Conservation (phyloP, 495 filamentous ascomycete genomes). For the Trichoderma reesei region DNA sequence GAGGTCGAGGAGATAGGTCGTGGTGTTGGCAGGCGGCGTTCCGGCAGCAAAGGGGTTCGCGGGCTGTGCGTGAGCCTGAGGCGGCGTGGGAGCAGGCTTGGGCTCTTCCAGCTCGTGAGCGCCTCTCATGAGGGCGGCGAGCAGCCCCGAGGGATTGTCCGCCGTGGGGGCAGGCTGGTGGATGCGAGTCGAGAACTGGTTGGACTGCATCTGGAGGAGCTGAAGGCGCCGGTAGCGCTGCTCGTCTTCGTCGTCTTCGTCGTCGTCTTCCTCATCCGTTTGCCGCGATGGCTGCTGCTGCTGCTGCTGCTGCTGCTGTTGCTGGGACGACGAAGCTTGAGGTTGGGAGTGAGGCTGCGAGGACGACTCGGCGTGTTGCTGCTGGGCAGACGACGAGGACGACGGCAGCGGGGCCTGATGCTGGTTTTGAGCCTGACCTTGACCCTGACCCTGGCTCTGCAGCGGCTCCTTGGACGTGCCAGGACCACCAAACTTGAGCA, state of each 20-base stretch:
- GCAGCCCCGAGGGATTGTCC: constrained; percentile 38
- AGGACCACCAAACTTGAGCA: constrained; percentile 74
- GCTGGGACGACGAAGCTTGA: neutral
- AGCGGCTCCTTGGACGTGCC: constrained; percentile 16
- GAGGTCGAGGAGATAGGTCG: constrained; percentile 43
- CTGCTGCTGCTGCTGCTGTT: constrained; percentile 5
- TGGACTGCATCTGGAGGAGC: neutral
- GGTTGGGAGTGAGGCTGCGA: constrained; percentile 6
- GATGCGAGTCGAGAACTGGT: constrained; percentile 24
- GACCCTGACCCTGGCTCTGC: constrained; percentile 14
- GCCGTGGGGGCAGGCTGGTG: constrained; percentile 38
- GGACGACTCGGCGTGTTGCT: constrained; percentile 12
- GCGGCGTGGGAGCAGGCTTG: constrained; percentile 12
- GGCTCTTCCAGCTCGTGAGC: constrained; percentile 13
- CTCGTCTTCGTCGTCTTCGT: constrained; percentile 2
- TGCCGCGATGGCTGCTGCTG: too few relatives aligned
- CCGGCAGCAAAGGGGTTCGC: constrained; percentile 3
- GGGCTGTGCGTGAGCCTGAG: neutral
- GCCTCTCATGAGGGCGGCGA: constrained; percentile 45
- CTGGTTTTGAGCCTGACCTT: constrained; percentile 14
- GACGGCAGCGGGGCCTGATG: constrained; percentile 12
- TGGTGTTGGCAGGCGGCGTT: constrained; percentile 36
- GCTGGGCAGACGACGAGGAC: constrained; percentile 10
- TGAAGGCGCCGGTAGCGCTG: neutral
- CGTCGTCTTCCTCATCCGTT: neutral